phyloP scores from a whole-genome alignment of 768 basidiomycete genomes.

The Wakefieldia striispora region DNA sequence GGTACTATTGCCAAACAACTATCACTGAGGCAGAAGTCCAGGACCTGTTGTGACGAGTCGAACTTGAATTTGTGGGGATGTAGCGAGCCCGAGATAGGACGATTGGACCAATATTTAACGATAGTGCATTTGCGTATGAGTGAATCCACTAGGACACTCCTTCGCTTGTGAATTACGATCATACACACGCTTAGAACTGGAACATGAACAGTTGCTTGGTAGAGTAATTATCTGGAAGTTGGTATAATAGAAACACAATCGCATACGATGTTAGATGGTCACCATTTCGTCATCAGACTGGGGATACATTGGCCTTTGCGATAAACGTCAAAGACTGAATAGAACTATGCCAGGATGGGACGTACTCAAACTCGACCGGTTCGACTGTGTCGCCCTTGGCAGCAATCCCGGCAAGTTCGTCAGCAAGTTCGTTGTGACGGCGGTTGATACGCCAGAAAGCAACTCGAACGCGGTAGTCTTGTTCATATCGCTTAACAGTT shows the following conservation, averaged over 20 bases:
- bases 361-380: conserved; percentile 2
- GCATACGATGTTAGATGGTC: background rate
- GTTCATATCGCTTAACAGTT: conserved; percentile 1
- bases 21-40: too few relatives aligned
- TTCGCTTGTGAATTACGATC: background rate
- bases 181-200: background rate
- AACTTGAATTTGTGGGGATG: too few relatives aligned
- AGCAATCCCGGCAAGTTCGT: conserved; percentile 8
- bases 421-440: conserved; percentile 12
- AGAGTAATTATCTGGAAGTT: background rate
- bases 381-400: conserved; percentile 3
- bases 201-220: background rate
- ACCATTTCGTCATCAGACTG: conserved; percentile 1
- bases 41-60: too few relatives aligned
- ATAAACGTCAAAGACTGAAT: background rate
- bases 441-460: conserved; percentile 16
- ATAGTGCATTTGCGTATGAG: too few relatives aligned
- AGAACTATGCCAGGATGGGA: background rate
- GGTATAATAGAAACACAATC: background rate
- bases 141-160: background rate
- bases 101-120: too few relatives aligned
- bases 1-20: too few relatives aligned
- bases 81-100: too few relatives aligned
- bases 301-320: background rate
- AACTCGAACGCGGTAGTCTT: conserved; percentile 3